A percentile compares a stretch with the other conserved stretches of the same genome.
These are phyloP conservation scores for Bruguiera gymnorhiza DNA, from an alignment of 345 rosid species.

Conservation along the genomic window DNA sequence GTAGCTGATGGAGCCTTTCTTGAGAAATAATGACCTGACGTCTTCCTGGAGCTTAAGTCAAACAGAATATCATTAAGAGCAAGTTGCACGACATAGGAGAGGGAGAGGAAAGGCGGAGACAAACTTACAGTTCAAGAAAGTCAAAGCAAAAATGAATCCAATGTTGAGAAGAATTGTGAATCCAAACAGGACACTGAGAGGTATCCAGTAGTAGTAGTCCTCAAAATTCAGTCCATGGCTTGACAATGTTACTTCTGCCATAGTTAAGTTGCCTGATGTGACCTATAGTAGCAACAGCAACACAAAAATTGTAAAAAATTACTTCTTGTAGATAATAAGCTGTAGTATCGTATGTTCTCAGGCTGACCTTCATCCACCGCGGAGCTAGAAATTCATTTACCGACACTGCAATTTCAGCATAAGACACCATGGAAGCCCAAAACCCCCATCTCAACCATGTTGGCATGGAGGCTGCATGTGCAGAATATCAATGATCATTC, in stretches of 20 bases:
- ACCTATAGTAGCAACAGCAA: neutral
- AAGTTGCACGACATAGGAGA: neutral
- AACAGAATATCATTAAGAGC: neutral
- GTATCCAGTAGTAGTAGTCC: conserved; percentile 36
- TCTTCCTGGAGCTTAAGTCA: conserved; percentile 30
- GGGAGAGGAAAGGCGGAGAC: neutral
- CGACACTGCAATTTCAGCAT: conserved; percentile 40
- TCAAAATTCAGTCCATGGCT: conserved; percentile 33
- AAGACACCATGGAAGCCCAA: conserved; percentile 51
- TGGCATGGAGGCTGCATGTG: conserved; percentile 42
- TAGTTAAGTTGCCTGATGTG: neutral
- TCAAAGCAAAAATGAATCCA: conserved; percentile 38
- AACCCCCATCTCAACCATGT: conserved; percentile 50
- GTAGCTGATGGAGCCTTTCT: conserved; percentile 16
- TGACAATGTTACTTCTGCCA: neutral
- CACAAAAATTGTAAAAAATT: neutral
- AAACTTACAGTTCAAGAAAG: conserved; percentile 32
- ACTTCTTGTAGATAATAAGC: neutral
- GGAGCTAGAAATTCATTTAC: conserved; percentile 53
- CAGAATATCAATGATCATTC: neutral
- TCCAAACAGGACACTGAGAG: conserved; percentile 39
- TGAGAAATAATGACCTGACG: conserved; percentile 26
- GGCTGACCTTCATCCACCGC: conserved; percentile 50
- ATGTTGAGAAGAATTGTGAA: conserved; percentile 37
- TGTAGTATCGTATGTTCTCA: neutral